Evolutionary conservation across 495 filamentous ascomycete species (phyloP), one percentile per base, ranked within the genome.

Genomic region (Amniculicola lignicola): DNA sequence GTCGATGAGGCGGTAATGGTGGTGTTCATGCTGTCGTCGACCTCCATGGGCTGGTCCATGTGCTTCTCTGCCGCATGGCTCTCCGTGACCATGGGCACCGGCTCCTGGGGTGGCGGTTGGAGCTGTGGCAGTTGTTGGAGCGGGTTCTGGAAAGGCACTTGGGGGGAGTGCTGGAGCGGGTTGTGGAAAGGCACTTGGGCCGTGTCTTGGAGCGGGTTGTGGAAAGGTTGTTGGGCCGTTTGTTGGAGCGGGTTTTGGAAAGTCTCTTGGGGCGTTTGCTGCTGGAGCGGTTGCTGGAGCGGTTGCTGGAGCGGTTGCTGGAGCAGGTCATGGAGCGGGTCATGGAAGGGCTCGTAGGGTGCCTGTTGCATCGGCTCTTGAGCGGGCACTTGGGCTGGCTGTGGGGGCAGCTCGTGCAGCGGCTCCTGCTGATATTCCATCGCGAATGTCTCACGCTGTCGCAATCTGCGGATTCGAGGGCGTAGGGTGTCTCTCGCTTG

Each of bases 1-100:
- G 66, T 65, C 10, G 69, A 68, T n/a, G n/a, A n/a, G 21, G 67
- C 64, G 37, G 67, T 71, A 50, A 70, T 72, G 41, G 70, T 70
- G 49, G 69, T 70, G 51, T 67, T 64, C 65, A 68, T 72, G 60
- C 55, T 63, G 38, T 68, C 64, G 54, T 70, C 68, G 50, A 57
- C 63, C 19, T 58, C 57, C 59, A 59, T 62, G 31, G 60, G 36
- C 16, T 63, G 53, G 21, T 58, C 54, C 54, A 51, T 43, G 45
- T 58, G 54, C 46, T 58, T 58, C 46, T 51, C 45, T 25, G 53
- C 53, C 14, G 50, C 52, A 4, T 38, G 52, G 40, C 24, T 28
- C 10, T 54, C 43, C 22, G 5, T 25, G n/a, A 28, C 43, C 22
- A 46, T 29, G 25, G 2, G 9, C 37, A 40, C 19, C 9, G 40